These are phyloP conservation scores for Metschnikowia amazonensis DNA, from an alignment of 805 yeast genomes.

Conservation along the genomic window DNA sequence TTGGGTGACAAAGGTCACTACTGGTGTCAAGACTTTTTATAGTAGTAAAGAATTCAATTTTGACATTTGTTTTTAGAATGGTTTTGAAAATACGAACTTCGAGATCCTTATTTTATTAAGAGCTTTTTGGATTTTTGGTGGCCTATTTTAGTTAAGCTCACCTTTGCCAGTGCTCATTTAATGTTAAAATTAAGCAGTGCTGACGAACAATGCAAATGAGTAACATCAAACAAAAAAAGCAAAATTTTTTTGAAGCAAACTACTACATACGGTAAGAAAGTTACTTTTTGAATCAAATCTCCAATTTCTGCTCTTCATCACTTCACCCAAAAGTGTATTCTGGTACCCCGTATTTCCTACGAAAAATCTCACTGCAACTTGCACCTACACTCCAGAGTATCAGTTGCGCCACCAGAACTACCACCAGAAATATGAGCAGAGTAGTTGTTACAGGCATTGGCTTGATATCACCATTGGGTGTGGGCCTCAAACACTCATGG, in stretches of 20 bases:
- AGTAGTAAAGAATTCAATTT: no score
- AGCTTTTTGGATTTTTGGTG: background rate
- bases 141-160: background rate
- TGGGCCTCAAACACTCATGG: slow-evolving; percentile 58
- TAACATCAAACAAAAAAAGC: background rate
- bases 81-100: no score
- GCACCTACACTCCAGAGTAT: background rate
- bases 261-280: no score
- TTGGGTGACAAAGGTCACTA: background rate
- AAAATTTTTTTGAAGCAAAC: background rate
- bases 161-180: background rate
- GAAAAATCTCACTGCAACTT: background rate
- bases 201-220: no score
- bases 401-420: background rate
- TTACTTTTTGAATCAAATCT: no score
- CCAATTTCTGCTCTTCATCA: background rate
- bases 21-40: background rate
- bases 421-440: slow-evolving; percentile 33
- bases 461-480: slow-evolving; percentile 79
- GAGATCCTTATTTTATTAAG: background rate
- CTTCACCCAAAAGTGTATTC: background rate
- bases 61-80: no score
- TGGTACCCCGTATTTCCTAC: background rate
- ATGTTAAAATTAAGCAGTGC: background rate
- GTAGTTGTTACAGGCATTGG: slow-evolving; percentile 95